phyloP scores from a whole-genome alignment of 2,329 filamentous ascomycete genomes.

The Rhytidhysteron rufulum region DNA sequence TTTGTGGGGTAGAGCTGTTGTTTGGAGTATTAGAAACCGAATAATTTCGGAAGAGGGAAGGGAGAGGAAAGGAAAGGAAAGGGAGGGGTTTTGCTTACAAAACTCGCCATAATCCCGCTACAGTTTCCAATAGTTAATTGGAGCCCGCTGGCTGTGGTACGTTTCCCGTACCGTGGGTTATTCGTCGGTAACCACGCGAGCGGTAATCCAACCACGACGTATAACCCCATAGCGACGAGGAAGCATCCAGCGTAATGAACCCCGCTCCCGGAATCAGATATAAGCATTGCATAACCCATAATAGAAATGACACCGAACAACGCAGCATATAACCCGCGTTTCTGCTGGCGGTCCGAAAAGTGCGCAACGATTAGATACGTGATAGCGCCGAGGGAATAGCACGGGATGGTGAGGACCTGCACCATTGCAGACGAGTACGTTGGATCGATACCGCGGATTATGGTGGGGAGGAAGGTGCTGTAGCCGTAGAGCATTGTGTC shows the following conservation, averaged over 20 bases:
- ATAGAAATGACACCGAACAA: conserved; percentile 61
- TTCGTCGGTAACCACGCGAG: conserved; percentile 63
- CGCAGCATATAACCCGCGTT: conserved; percentile 61
- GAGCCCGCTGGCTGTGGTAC: conserved; percentile 67
- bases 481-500: conserved; percentile 78
- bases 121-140: conserved; percentile 69
- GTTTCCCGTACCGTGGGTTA: conserved; percentile 70
- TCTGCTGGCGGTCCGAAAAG: conserved; percentile 64
- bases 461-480: conserved; percentile 74
- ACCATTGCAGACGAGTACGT: conserved; percentile 61
- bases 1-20: conserved; percentile 43
- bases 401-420: conserved; percentile 74
- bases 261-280: conserved; percentile 56
- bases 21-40: conserved; percentile 7
- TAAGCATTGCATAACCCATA: conserved; percentile 64
- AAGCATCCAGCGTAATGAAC: conserved; percentile 75
- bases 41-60: conserved; percentile 6
- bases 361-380: conserved; percentile 64
- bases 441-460: conserved; percentile 65
- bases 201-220: conserved; percentile 55
- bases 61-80: too few species aligned
- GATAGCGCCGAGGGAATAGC: conserved; percentile 68
- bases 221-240: conserved; percentile 70
- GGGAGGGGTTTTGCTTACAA: conserved; percentile 45
- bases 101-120: conserved; percentile 69